Base-by-base conservation (phyloP, 78 protist species). In the Dictyostelium purpureum region DNA sequence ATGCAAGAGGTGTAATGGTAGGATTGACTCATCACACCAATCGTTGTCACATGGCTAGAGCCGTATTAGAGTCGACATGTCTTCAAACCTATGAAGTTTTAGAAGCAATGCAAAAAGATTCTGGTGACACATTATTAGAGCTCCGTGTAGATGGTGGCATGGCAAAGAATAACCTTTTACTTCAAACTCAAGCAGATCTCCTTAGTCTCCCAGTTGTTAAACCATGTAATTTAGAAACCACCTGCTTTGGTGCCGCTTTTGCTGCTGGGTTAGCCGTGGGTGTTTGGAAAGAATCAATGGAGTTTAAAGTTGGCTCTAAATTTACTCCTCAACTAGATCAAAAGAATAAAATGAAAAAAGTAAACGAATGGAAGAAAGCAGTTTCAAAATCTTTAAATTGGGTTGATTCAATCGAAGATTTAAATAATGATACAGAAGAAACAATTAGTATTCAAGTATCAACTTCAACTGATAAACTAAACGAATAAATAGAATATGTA, bases 101-200 rank as follows among this genome's bases (percentile, higher is more conserved):
- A 10, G 33, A 81, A 42, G 87, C 96, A 24, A 94, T 95, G 96
- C 90, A 93, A 51, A 35, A 66, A 42, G 98, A 91, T 40, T 42
- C 91, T 24, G 71, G 40, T 24, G 74, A 80, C 19, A 18, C 19
- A n/a, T 35, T 85, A 12, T 6, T 24, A 5, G 85, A 57, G 10
- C 80, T 97, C 7, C 35, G 94, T 6, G 98, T 90, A 6, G 98
- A 97, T 59, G 98, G 98, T 18, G 98, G 98, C 9, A 87, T 97
- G 96, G 79, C 96, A 0, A 79, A 33, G 56, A 87, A 66, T 54
- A 45, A 81, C n/a, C 42, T 96, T 16, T 10, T 95, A 33, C 43
- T 96, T 57, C 98, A 97, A 80, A 82, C 95, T 35, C 98, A 97
- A 69, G 37, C 97, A 0, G 96, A 96, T 69, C 5, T 95, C 12